Conservation (phyloP, 345 rosid species). For the Murraya paniculata region DNA sequence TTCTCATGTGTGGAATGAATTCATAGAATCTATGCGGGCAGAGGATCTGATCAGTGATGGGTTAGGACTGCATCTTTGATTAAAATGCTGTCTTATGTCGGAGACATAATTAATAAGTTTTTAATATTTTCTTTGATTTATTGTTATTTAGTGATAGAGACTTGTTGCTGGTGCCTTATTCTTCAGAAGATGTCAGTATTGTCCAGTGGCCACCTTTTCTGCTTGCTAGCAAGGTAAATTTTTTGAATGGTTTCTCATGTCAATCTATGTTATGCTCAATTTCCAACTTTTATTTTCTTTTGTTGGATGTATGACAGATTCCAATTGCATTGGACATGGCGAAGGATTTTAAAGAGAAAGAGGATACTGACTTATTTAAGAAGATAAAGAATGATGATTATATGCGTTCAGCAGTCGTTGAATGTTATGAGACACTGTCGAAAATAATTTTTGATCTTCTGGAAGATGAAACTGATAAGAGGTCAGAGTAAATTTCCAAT, state of each 20-base stretch:
- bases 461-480: conserved; percentile 59
- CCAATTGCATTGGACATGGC: conserved; percentile 99
- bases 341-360: conserved; percentile 82
- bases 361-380: conserved; percentile 69
- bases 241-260: conserved; percentile 14
- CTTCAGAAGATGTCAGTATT: conserved; percentile 60
- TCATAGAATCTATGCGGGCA: conserved; percentile 72
- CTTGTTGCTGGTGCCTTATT: conserved; percentile 85
- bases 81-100: conserved; percentile 13
- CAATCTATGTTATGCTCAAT: conserved; percentile 10
- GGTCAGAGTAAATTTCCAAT: conserved; percentile 37
- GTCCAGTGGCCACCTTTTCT: conserved; percentile 98
- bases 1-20: conserved; percentile 88
- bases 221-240: conserved; percentile 93
- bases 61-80: conserved; percentile 39
- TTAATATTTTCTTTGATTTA: conserved; percentile 20
- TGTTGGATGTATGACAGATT: conserved; percentile 51
- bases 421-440: conserved; percentile 74
- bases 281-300: conserved; percentile 15
- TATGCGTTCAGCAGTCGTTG: conserved; percentile 76
- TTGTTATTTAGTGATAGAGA: conserved; percentile 64
- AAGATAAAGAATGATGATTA: conserved; percentile 66
- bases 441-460: conserved; percentile 60
- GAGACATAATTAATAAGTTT: conserved; percentile 9
- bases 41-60: conserved; percentile 85